These are phyloP conservation scores for Colletotrichum tofieldiae DNA, from an alignment of 2,329 filamentous ascomycete species.

Conservation along the genomic window DNA sequence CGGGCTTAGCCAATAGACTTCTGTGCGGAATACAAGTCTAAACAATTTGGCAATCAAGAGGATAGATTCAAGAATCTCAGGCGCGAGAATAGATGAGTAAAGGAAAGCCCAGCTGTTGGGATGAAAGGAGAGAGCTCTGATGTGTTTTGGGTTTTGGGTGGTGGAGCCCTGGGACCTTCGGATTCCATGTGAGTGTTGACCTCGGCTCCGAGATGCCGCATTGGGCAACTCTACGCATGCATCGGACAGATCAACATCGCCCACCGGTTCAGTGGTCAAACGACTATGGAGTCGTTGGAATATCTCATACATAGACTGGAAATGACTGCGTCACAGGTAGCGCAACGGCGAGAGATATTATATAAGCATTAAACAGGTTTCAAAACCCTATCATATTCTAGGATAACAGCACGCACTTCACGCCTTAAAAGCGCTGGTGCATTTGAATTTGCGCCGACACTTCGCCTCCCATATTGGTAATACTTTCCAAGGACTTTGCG, in stretches of 20 bases:
- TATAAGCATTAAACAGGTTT: no score
- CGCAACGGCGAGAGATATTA: no score
- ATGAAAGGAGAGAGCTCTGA: neutral
- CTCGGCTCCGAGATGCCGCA: conserved; percentile 21
- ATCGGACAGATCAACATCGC: neutral
- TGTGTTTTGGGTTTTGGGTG: conserved; percentile 3
- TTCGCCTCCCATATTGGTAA: no score
- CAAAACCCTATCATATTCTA: no score
- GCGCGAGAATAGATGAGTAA: neutral
- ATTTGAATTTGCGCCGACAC: no score
- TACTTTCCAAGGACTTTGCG: no score
- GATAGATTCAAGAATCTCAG: neutral
- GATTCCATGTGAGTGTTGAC: neutral
- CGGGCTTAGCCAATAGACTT: neutral
- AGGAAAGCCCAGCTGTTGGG: neutral
- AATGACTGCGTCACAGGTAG: no score
- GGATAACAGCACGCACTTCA: no score
- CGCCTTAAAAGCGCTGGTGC: no score
- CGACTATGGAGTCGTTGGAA: no score
- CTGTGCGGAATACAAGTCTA: neutral
- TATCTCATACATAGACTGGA: no score
- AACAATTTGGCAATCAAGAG: neutral
- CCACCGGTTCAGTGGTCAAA: neutral
- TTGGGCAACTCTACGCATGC: neutral
- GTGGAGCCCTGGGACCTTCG: conserved; percentile 19